A percentile compares a stretch with the other conserved stretches of the same genome.
These are phyloP conservation scores for Blastocystis sp. DNA, from an alignment of 352 stramenopile genomes.

Conservation along the genomic window DNA sequence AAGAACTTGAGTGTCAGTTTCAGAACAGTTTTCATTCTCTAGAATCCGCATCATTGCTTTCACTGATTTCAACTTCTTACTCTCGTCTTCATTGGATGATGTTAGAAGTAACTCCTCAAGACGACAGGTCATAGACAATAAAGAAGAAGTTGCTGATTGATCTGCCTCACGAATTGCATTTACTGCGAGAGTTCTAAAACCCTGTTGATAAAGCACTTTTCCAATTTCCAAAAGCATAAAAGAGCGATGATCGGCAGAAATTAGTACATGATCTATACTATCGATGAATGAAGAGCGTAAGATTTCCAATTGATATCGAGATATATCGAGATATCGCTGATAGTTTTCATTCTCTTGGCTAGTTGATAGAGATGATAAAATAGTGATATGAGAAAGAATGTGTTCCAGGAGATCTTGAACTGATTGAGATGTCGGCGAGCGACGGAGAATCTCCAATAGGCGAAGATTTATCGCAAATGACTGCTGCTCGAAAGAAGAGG, in stretches of 20 bases:
- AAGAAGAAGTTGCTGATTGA: neutral
- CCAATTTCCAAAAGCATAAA: neutral
- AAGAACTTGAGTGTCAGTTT: neutral
- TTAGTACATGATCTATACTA: neutral
- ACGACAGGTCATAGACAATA: neutral
- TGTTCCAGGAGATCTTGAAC: neutral
- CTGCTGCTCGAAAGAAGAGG: neutral
- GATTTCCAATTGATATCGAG: slow-evolving; percentile 29
- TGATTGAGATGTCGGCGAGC: neutral
- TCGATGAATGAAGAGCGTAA: neutral
- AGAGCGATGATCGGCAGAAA: neutral
- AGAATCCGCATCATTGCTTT: neutral
- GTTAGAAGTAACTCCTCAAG: slow-evolving; percentile 31
- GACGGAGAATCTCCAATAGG: neutral
- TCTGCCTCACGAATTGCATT: slow-evolving; percentile 11
- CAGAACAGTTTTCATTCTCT: neutral
- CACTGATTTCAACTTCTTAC: neutral
- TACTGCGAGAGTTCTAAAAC: neutral
- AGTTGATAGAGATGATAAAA: neutral
- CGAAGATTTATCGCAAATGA: neutral
- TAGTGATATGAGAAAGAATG: neutral
- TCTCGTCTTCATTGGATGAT: slow-evolving; percentile 43
- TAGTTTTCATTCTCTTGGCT: neutral
- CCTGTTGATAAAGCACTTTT: neutral
- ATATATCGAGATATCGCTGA: neutral